Base-by-base conservation (phyloP, 225 moss, liverwort and hornwort species). In the Lunularia cruciata region DNA sequence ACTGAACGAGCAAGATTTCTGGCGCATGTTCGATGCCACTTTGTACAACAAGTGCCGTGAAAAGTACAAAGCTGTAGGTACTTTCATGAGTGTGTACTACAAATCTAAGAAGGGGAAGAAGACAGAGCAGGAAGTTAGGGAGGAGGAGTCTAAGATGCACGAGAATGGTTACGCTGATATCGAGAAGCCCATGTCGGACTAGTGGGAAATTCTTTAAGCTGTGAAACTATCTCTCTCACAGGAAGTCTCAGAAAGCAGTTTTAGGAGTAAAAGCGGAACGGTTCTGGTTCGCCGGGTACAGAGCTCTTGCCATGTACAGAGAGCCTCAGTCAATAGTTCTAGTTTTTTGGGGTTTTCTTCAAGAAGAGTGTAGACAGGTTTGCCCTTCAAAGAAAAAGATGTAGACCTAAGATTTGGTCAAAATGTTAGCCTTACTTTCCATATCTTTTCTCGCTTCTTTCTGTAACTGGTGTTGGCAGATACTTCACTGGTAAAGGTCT, bases 11-110 rank as follows among this genome's bases (percentile, higher is more conserved):
- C 76, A 83, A 2, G 98, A 98, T 60, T 98, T 98, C 67, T 98
- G 98, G 98, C 84, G 84, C 8, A 98, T 98, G 98, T 98, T 98
- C 53, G 98, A 98, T 66, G 79, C 83, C 8, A 80, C 79, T 35
- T 68, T 91, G 18, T 98, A 98, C 80, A 86, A 93, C 58, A 83
- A 78, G 22, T 93, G 91, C 85, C 90, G 98, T 0, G 88, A 85
- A 11, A 98, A 98, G 71, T 98, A 98, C 77, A 98, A 88, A 74
- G 98, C 98, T 1, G 75, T 98, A 20, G 98, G 98, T 25, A 98
- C 98, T 23, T 98, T 98, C 82, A 98, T 98, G 98, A 86, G 93
- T 69, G 98, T 98, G 6, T 98, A 93, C 72, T 98, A 98, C 78
- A 98, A 98, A 75, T 84, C 91, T 32, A 98, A 98, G 84, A 98